These are phyloP conservation scores for Alternaria hordeiaustralica DNA, from an alignment of 2,329 filamentous ascomycete species.

Conservation along the genomic window DNA sequence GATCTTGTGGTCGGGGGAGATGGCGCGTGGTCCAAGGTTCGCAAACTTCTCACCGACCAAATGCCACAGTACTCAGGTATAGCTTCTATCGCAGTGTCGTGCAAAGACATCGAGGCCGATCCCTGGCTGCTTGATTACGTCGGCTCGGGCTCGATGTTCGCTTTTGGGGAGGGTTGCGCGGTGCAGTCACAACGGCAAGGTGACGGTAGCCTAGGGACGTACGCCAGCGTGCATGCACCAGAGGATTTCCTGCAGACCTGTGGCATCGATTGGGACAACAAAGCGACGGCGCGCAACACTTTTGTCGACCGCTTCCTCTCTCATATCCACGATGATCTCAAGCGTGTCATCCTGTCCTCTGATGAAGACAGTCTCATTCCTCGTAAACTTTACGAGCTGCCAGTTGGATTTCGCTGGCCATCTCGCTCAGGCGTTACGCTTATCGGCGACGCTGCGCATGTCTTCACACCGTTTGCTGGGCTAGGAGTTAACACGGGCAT, in stretches of 20 bases:
- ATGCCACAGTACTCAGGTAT: constrained; percentile 58
- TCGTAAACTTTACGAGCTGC: constrained; percentile 60
- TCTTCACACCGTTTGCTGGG: constrained; percentile 65
- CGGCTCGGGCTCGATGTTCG: constrained; percentile 48
- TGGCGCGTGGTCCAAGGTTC: constrained; percentile 54
- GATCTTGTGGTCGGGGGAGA: constrained; percentile 58
- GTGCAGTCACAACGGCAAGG: constrained; percentile 57
- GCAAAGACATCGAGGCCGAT: constrained; percentile 54
- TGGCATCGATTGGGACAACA: constrained; percentile 53
- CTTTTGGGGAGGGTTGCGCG: constrained; percentile 46
- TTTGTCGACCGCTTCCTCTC: constrained; percentile 31
- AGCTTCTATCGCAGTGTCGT: constrained; percentile 51
- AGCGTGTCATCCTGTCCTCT: constrained; percentile 28
- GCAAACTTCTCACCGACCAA: constrained; percentile 36
- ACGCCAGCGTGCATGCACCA: constrained; percentile 48
- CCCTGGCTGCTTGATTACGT: constrained; percentile 53
- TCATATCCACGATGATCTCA: constrained; percentile 45
- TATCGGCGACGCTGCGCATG: constrained; percentile 66
- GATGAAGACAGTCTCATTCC: constrained; percentile 20
- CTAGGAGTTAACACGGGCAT: constrained; percentile 67
- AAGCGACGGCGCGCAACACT: constrained; percentile 42
- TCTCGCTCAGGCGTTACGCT: constrained; percentile 59
- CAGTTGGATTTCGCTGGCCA: constrained; percentile 59
- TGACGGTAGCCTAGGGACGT: constrained; percentile 56
- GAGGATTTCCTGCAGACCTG: constrained; percentile 52